Percentiles rank a stretch among this genome's conserved stretches.
These are phyloP conservation scores for Echinosophora koreensis DNA, from an alignment of 306 rosid genomes.

Conservation along the genomic window DNA sequence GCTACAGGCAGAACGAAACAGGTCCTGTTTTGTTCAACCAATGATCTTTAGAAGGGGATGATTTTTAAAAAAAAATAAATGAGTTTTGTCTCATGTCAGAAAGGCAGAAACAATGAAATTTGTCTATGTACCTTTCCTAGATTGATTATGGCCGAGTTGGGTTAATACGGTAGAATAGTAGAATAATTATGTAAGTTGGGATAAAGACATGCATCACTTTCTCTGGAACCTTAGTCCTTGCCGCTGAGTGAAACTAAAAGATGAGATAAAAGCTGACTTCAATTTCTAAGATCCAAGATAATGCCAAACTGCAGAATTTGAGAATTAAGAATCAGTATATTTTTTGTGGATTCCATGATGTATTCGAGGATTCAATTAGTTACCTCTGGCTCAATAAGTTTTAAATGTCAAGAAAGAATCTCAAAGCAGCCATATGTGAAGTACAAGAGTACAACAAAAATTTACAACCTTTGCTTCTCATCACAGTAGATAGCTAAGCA, in stretches of 20 bases:
- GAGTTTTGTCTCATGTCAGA: background rate
- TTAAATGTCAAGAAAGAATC: background rate
- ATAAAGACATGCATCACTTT: too few relatives aligned
- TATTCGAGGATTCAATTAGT: background rate
- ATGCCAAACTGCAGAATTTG: background rate
- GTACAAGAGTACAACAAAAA: background rate
- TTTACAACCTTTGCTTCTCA: slow-evolving; percentile 2
- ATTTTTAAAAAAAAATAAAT: background rate
- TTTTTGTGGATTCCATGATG: background rate
- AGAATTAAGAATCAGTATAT: too few relatives aligned
- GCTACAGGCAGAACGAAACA: background rate
- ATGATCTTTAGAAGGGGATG: background rate
- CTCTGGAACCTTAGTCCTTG: too few relatives aligned
- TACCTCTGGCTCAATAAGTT: background rate
- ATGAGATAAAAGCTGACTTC: background rate
- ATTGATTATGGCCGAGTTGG: too few relatives aligned
- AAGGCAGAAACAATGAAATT: background rate
- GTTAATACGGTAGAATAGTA: too few relatives aligned
- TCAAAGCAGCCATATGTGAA: background rate
- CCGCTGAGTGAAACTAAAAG: background rate
- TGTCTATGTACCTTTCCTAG: too few relatives aligned
- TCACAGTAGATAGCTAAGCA: background rate
- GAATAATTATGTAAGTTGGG: too few relatives aligned
- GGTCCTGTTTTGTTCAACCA: background rate
- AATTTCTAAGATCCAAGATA: background rate